Evolutionary conservation across 2,329 filamentous ascomycete species (phyloP).

Genomic region (Neonectria hederae): DNA sequence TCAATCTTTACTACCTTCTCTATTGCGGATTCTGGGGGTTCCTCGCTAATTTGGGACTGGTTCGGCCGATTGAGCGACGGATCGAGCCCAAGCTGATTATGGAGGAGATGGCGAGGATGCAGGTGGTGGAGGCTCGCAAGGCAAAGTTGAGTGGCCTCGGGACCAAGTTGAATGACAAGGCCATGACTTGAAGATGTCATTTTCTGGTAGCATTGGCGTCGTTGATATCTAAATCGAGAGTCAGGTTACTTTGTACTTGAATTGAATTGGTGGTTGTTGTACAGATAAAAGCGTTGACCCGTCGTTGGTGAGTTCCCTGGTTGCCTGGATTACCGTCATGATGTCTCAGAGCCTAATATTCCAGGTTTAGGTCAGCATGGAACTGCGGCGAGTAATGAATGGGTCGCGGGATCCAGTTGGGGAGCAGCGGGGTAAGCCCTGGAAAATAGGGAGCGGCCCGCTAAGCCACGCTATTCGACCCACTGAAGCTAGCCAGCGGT

Average conservation of each 20-base stretch:
- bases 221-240: neutral
- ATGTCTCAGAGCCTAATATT: neutral
- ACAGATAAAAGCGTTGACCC: neutral
- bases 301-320: neutral
- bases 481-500: neutral
- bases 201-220: neutral
- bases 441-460: constrained; percentile 9
- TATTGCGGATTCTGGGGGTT: constrained; percentile 32
- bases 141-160: neutral
- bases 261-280: neutral
- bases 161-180: neutral
- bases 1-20: constrained; percentile 32
- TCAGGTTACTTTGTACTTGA: neutral
- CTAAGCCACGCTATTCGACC: constrained; percentile 4
- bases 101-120: constrained; percentile 30
- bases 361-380: neutral
- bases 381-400: neutral
- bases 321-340: too few relatives aligned
- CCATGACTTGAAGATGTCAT: neutral
- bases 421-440: neutral
- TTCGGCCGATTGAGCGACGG: constrained; percentile 22
- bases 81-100: constrained; percentile 39
- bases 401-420: neutral
- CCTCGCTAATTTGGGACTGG: constrained; percentile 29
- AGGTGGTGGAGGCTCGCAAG: constrained; percentile 14